Base-by-base conservation (phyloP, 2,329 filamentous ascomycete species). In the Colletotrichum aenigma region DNA sequence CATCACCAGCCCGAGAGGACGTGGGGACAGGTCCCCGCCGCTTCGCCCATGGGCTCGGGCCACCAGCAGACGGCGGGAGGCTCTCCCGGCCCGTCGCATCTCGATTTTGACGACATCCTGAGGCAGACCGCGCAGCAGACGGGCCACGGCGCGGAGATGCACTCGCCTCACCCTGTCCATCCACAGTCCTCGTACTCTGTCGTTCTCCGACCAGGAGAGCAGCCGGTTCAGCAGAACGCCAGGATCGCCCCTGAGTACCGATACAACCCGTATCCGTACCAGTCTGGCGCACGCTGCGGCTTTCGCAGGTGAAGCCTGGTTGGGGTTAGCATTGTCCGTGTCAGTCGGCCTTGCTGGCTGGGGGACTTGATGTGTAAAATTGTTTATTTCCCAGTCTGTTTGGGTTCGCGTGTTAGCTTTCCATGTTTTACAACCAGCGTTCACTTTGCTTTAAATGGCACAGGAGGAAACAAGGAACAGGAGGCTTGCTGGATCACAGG, bases 401-500 rank as follows among this genome's bases (percentile, higher is more conserved):
- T 30, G 55, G 21, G 8, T 26, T 58, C 0, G 24, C 24, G 16
- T 30, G 21, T 30, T 12, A 16, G 55, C 26, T 58, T 58, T 58
- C 21, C 24, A 6, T 58, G 13, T 30, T 26, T 18, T 28, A 1
- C 16, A 58, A 30, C 21, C 12, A 52, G 43, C n/a, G n/a, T 52
- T 52, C n/a, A 52, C 12, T 52, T 52, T 21, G 36, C 10, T 7
- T 52, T 2, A 21, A 52, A 4, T 3, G 43, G 43, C n/a, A 34
- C 18, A 15, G 56, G 61, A 24, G 15, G 15, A 38, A 4, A 28
- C 66, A 65, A 36, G 38, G 55, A 70, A 69, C 61, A 68, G 38
- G 58, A 58, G 48, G 38, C 18, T 13, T 60, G 58, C 71, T 60
- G 64, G 48, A 75, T 48, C 56, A 76, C 74, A 74, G 65, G n/a